These are phyloP conservation scores for Phialocephala subalpina DNA, from an alignment of 2,329 filamentous ascomycete genomes.

Conservation along the genomic window DNA sequence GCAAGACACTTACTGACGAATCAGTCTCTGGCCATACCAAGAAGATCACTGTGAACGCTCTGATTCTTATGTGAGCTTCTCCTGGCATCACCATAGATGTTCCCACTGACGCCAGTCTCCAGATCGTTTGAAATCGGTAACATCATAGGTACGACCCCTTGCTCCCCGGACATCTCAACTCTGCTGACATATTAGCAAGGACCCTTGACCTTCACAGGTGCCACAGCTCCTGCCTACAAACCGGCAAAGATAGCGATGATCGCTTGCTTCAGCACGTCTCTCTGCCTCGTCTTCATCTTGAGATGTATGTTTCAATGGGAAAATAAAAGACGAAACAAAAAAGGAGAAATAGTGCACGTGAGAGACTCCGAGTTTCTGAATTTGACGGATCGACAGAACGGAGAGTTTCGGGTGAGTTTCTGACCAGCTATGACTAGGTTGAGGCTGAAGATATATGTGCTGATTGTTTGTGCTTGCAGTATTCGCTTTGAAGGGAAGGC, in stretches of 20 bases:
- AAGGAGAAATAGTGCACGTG: not conserved
- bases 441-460: not conserved
- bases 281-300: not conserved
- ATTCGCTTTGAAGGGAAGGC: not conserved
- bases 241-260: conserved; percentile 59
- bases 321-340: not conserved
- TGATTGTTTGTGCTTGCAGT: not conserved
- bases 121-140: not conserved
- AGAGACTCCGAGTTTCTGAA: not conserved
- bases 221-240: conserved; percentile 51
- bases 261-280: not conserved
- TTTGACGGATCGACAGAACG: conserved; percentile 7
- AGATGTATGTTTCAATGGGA: conserved; percentile 4
- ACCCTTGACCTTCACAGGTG: conserved; percentile 19
- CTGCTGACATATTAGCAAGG: not conserved
- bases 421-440: not conserved
- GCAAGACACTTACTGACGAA: not conserved
- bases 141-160: not conserved
- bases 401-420: not conserved
- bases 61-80: not conserved
- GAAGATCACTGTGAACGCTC: not conserved
- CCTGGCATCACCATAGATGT: not conserved
- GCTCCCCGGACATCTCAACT: not conserved
- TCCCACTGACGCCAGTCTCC: not conserved
- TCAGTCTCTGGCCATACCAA: not conserved